phyloP scores from a whole-genome alignment of 73 alveolate species.

The Tetrahymena malaccensis region DNA sequence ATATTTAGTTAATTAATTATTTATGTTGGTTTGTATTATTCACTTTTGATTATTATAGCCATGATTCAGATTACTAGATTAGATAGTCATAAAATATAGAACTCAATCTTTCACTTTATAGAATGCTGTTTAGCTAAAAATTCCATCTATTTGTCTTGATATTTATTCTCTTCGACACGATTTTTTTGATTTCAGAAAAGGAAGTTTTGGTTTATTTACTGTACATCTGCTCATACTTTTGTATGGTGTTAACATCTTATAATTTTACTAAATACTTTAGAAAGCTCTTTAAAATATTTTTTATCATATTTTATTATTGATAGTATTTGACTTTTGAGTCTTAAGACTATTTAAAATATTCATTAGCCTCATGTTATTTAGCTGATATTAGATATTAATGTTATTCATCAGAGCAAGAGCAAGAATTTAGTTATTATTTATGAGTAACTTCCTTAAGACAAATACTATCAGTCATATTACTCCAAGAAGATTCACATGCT shows the following conservation, averaged over 20 bases:
- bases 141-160: background rate
- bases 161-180: background rate
- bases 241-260: background rate
- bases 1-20: background rate
- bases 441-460: background rate
- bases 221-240: background rate
- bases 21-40: background rate
- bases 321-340: background rate
- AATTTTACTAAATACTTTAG: background rate
- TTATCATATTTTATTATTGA: background rate
- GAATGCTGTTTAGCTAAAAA: background rate
- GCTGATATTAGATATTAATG: background rate
- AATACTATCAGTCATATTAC: background rate
- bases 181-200: background rate
- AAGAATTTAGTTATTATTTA: background rate
- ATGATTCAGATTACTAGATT: background rate
- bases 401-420: background rate
- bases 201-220: background rate
- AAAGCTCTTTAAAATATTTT: background rate
- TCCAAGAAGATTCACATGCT: background rate
- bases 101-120: background rate
- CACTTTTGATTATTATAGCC: background rate
- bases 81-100: background rate
- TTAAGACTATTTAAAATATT: too few species aligned
- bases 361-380: background rate